phyloP scores from a whole-genome alignment of 176 grass and related monocot species.

The Sorghum bicolor region DNA sequence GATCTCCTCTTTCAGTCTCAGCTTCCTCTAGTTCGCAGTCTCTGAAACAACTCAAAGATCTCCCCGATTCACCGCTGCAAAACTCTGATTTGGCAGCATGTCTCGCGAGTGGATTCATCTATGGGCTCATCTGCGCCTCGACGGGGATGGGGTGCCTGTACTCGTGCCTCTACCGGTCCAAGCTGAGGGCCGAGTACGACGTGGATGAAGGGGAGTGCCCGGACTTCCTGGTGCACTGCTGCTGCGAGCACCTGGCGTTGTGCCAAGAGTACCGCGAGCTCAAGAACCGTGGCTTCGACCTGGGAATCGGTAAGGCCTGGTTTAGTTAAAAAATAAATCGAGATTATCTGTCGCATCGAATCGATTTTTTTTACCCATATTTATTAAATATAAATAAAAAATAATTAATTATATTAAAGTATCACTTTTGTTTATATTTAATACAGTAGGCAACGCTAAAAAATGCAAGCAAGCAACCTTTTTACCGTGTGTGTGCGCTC shows the following conservation, averaged over 20 bases:
- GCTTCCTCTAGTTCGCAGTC: background rate
- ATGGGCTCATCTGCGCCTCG: constrained; percentile 43
- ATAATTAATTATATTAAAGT: no score
- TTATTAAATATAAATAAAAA: no score
- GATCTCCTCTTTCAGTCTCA: background rate
- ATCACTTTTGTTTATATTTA: no score
- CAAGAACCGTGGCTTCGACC: constrained; percentile 78
- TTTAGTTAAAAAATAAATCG: no score
- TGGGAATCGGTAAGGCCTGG: constrained; percentile 94
- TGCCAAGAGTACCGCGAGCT: constrained; percentile 92
- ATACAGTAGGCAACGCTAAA: no score
- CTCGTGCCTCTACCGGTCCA: constrained; percentile 84
- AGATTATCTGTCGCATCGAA: no score
- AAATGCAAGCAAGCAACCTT: no score
- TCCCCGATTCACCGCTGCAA: background rate
- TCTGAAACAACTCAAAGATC: background rate
- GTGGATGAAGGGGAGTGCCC: constrained; percentile 63
- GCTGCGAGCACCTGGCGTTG: constrained; percentile 77
- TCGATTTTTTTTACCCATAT: no score
- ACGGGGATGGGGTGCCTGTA: constrained; percentile 73
- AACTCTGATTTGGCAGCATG: constrained; percentile 43
- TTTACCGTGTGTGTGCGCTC: background rate
- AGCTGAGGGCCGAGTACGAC: constrained; percentile 67
- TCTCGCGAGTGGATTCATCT: constrained; percentile 39
- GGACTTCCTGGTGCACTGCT: constrained; percentile 79